These are phyloP conservation scores for Elsinoe necatrix DNA, from an alignment of 2,329 filamentous ascomycete species.

Conservation along the genomic window DNA sequence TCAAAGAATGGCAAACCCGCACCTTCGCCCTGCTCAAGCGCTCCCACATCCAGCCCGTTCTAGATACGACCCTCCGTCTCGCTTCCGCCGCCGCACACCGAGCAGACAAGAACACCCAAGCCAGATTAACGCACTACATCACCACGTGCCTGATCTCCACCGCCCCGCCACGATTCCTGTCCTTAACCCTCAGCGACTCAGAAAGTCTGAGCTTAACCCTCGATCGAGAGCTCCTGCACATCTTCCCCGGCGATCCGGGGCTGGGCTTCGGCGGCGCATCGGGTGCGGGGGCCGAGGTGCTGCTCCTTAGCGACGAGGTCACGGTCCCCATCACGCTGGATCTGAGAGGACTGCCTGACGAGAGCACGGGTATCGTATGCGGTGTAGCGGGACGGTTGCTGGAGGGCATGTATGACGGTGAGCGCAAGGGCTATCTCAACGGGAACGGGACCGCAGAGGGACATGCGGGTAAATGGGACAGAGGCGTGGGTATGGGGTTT, in stretches of 20 bases:
- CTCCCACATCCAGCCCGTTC: slow-evolving; percentile 62
- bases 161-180: slow-evolving; percentile 59
- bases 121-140: slow-evolving; percentile 40
- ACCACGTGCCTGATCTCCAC: slow-evolving; percentile 40
- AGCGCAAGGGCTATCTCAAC: slow-evolving; percentile 27
- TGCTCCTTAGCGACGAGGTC: slow-evolving; percentile 68
- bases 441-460: too few relatives aligned
- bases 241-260: slow-evolving; percentile 35
- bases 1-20: slow-evolving; percentile 69
- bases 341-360: slow-evolving; percentile 67
- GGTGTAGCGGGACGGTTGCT: slow-evolving; percentile 80
- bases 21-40: slow-evolving; percentile 80
- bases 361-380: slow-evolving; percentile 90
- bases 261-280: slow-evolving; percentile 12
- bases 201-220: slow-evolving; percentile 67
- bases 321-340: slow-evolving; percentile 79
- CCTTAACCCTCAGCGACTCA: slow-evolving; percentile 61
- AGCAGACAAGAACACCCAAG: slow-evolving; percentile 32
- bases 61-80: slow-evolving; percentile 60
- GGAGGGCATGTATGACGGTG: slow-evolving; percentile 50
- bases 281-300: slow-evolving; percentile 44
- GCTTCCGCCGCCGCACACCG: slow-evolving; percentile 68
- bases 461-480: slow-evolving; percentile 19
- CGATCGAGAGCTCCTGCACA: slow-evolving; percentile 56
- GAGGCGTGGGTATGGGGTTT: slow-evolving; percentile 37